Conservation (phyloP, 495 filamentous ascomycete genomes). For the Trichoderma reesei region DNA sequence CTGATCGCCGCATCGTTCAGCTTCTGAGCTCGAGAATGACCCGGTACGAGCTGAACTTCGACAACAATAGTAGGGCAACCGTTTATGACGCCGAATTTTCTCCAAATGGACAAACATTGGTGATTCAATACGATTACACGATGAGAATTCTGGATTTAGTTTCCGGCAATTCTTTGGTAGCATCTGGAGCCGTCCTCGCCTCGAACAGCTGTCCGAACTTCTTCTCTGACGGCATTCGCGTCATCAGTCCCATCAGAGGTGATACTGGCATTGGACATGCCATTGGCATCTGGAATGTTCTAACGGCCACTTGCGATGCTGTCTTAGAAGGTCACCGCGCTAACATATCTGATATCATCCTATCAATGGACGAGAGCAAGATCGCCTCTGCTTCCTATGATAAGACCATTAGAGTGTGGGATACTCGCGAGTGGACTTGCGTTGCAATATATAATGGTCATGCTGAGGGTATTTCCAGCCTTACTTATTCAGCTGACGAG, state of each 20-base stretch:
- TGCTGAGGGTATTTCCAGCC: background rate
- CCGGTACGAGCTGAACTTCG: background rate
- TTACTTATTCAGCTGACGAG: background rate
- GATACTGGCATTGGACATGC: background rate
- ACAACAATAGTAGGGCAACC: no score
- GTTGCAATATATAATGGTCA: background rate
- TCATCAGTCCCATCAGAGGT: background rate
- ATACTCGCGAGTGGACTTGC: background rate
- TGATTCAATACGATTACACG: background rate
- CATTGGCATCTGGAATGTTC: background rate
- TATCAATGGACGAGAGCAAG: background rate
- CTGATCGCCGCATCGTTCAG: background rate
- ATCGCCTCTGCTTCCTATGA: background rate
- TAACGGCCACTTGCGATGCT: background rate
- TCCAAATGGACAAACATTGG: background rate
- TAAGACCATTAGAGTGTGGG: background rate
- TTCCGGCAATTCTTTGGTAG: background rate
- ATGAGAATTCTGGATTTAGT: background rate
- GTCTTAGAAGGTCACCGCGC: background rate
- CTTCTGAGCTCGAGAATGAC: background rate
- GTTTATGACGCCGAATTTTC: background rate
- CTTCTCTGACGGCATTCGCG: background rate
- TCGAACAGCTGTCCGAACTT: background rate
- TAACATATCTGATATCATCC: background rate
- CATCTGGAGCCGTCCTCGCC: background rate